A percentile compares a stretch with the other conserved stretches of the same genome.
phyloP scores from a whole-genome alignment of 768 basidiomycete species.

The Leccinum ochraceum region DNA sequence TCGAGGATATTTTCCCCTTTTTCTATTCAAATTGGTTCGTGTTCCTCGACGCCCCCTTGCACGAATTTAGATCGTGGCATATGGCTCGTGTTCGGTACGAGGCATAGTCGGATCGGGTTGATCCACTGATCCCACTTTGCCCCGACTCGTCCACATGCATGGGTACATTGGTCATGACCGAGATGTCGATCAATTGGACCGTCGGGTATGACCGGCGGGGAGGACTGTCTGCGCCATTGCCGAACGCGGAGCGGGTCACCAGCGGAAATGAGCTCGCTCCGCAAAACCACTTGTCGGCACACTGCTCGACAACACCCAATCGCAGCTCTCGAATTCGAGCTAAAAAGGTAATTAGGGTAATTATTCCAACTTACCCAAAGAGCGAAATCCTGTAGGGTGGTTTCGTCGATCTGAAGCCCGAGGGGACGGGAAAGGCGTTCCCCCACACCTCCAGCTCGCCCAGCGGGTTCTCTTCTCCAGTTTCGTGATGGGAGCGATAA shows the following conservation, averaged over 20 bases:
- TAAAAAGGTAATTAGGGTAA: neutral
- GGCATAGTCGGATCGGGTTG: neutral
- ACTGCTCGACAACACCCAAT: neutral
- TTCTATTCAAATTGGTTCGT: neutral
- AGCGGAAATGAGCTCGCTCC: neutral
- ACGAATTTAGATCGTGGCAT: neutral
- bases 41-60: neutral
- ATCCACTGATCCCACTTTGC: neutral
- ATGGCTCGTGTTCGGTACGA: neutral
- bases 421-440: neutral
- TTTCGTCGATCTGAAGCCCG: neutral
- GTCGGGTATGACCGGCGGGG: neutral
- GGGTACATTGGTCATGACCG: neutral
- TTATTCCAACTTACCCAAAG: neutral
- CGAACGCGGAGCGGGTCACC: neutral
- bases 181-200: neutral
- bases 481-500: neutral
- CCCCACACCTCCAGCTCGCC: neutral
- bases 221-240: neutral
- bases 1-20: neutral
- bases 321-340: neutral
- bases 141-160: neutral
- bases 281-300: neutral
- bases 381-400: neutral
- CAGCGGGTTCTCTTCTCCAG: neutral